Evolutionary conservation across 176 grass and related monocot species (phyloP), one percentile per base, ranked within the genome.

Genomic region (Avena atlantica): DNA sequence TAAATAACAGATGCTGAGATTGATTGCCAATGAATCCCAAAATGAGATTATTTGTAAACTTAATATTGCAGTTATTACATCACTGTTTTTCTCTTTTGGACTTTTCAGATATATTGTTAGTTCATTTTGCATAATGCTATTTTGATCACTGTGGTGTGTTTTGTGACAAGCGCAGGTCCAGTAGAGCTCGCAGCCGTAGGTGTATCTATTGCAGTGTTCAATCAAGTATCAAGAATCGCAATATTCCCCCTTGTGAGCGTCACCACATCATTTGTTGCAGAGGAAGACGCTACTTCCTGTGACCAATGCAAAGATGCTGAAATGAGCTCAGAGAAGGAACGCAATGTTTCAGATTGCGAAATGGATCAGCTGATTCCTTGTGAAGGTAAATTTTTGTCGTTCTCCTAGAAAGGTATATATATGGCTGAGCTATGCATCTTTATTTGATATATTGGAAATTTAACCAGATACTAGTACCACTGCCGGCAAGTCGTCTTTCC

Each of bases 191-290:
- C 93, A 51, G 96, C 93, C 56, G 96, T 95, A 62, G 96, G 96
- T 29, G 88, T 98, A 23, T 93, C 96, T 36, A 95, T 98, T 66
- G 96, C 93, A 12, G 90, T 98, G 70, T 93, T 98, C 55, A 98
- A 98, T 89, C 96, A 98, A 84, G 93, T 91, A 31, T 95, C 96
- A 9, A 92, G 88, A 85, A 92, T 98, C 75, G 88, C 91, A 83
- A 93, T 98, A 25, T 98, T 95, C 83, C 96, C 93, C 57, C 90
- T 98, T 52, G 96, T 98, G 48, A 93, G 96, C 49, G 93, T 98
- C 36, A 98, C 96, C 9, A 98, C 96, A 80, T 98, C 96, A 74
- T 98, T 98, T 89, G 96, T 98, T 75, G 96, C 96, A 6, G 96
- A 98, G 93, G 96, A 98, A 86, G 93, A 95, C 84, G 91, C 93